Percentiles rank a stretch among this genome's conserved stretches.
phyloP scores from a whole-genome alignment of 257 asterid species.

The Rubia yunnanensis region DNA sequence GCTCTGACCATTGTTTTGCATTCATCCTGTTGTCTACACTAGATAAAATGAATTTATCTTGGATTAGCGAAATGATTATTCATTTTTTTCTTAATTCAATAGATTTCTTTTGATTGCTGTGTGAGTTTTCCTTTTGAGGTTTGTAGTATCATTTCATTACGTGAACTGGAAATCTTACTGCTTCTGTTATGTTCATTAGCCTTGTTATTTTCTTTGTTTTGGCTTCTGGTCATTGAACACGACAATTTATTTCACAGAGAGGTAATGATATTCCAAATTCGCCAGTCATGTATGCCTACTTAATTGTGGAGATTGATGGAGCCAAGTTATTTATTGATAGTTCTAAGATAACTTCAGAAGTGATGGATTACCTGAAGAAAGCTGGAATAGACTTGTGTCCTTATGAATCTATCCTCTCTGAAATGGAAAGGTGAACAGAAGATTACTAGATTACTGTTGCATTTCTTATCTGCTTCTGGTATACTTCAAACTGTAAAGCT shows the following conservation, averaged over 20 bases:
- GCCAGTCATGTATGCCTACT: constrained; percentile 90
- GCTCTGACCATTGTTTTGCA: not conserved
- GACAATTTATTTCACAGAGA: constrained; percentile 45
- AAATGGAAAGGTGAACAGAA: constrained; percentile 56
- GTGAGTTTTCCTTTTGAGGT: not conserved
- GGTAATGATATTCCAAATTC: constrained; percentile 84
- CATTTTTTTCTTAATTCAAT: too few species aligned
- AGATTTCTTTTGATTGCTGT: not conserved
- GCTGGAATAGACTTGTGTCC: constrained; percentile 79
- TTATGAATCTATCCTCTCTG: constrained; percentile 76
- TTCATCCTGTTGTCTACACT: not conserved
- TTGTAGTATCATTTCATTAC: not conserved
- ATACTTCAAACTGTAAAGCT: not conserved
- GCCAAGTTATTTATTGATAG: constrained; percentile 71
- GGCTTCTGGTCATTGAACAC: not conserved
- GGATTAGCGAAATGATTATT: not conserved
- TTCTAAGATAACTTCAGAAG: constrained; percentile 62
- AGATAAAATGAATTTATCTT: not conserved
- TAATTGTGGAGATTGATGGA: constrained; percentile 75
- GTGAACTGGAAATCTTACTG: not conserved
- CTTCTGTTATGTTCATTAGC: not conserved
- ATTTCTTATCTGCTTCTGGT: not conserved
- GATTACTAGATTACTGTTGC: constrained; percentile 6
- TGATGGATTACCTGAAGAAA: constrained; percentile 61
- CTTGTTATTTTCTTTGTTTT: not conserved